These are phyloP conservation scores for Hericium alpestre DNA, from an alignment of 768 basidiomycete species.

Conservation along the genomic window DNA sequence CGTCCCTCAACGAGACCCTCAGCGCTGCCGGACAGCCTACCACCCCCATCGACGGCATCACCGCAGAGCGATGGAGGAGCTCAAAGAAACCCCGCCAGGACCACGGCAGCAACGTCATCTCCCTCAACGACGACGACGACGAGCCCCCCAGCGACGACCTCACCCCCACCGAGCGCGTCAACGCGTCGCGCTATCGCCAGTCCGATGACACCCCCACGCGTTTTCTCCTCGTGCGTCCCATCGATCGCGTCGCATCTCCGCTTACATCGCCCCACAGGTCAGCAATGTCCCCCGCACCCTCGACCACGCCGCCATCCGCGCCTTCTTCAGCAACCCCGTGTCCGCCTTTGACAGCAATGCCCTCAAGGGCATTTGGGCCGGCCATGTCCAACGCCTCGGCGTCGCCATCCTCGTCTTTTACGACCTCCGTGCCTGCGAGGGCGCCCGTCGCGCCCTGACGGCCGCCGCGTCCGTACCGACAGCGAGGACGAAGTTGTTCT, in stretches of 20 bases:
- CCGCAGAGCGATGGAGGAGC: slow-evolving; percentile 1
- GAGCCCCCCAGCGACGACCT: slow-evolving; percentile 5
- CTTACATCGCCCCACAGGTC: slow-evolving; percentile 7
- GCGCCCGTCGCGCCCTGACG: slow-evolving; percentile 8
- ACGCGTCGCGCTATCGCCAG: not conserved
- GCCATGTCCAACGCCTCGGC: slow-evolving; percentile 8
- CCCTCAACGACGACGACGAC: not conserved
- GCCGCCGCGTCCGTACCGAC: slow-evolving; percentile 5
- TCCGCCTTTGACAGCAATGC: slow-evolving; percentile 4
- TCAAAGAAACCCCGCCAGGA: not conserved
- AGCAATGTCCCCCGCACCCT: slow-evolving; percentile 6
- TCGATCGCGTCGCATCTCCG: not conserved
- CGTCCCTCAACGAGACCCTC: slow-evolving; percentile 32
- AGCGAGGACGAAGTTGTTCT: slow-evolving; percentile 5
- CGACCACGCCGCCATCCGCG: slow-evolving; percentile 9
- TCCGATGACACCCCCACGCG: slow-evolving; percentile 15
- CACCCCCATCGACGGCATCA: slow-evolving; percentile 13
- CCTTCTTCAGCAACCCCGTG: slow-evolving; percentile 1
- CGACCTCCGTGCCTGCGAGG: slow-evolving; percentile 10
- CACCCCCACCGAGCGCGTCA: not conserved
- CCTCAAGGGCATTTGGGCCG: slow-evolving; percentile 12
- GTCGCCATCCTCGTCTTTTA: slow-evolving; percentile 13
- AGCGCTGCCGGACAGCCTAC: slow-evolving; percentile 22
- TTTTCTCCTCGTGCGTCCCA: slow-evolving; percentile 17
- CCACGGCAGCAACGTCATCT: not conserved